phyloP scores from a whole-genome alignment of 2,329 filamentous ascomycete species.

The Lasiodiplodia hormozganensis region DNA sequence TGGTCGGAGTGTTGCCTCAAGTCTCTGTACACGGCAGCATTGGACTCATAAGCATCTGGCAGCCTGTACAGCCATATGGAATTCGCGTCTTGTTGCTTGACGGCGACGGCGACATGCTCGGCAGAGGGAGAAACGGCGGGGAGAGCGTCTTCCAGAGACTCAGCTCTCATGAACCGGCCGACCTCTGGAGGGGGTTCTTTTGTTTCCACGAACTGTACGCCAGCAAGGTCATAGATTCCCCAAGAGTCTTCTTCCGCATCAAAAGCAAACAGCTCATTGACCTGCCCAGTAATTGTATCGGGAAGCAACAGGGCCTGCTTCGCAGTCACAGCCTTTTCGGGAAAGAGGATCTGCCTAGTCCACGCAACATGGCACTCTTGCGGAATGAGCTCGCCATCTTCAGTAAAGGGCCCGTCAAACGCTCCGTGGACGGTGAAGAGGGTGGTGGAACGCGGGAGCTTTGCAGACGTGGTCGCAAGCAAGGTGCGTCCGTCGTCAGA shows the following conservation, averaged over 20 bases:
- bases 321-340: constrained; percentile 46
- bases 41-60: constrained; percentile 36
- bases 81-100: constrained; percentile 47
- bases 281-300: constrained; percentile 45
- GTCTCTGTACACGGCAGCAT: constrained; percentile 40
- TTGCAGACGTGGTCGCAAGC: constrained; percentile 47
- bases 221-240: constrained; percentile 49
- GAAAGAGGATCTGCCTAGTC: constrained; percentile 51
- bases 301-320: constrained; percentile 49
- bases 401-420: constrained; percentile 48
- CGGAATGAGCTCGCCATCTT: constrained; percentile 48
- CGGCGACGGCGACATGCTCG: constrained; percentile 47
- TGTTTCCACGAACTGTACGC: constrained; percentile 46
- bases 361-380: constrained; percentile 46
- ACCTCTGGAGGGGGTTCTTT: constrained; percentile 49
- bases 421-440: constrained; percentile 48
- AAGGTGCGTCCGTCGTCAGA: constrained; percentile 49
- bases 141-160: constrained; percentile 50
- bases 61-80: constrained; percentile 49
- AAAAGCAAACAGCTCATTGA: constrained; percentile 51
- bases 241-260: constrained; percentile 49
- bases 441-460: constrained; percentile 45
- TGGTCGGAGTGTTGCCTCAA: constrained; percentile 35
- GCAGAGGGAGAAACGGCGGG: constrained; percentile 48
- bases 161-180: constrained; percentile 46